phyloP scores from a whole-genome alignment of 2,329 filamentous ascomycete genomes.

The Myriosclerotinia duriaeana region DNA sequence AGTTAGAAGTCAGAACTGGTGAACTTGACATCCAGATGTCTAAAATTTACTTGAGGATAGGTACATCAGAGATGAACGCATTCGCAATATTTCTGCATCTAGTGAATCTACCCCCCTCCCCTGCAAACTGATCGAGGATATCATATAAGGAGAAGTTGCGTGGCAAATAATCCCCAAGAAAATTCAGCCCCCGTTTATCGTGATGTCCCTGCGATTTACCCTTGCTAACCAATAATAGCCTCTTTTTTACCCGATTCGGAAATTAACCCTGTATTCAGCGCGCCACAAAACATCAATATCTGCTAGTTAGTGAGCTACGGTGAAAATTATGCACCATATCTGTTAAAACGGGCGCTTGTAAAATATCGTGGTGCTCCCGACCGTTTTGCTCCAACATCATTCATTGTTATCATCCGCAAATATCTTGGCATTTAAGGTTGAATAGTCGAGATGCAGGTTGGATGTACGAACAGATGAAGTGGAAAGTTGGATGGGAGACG shows the following conservation, averaged over 20 bases:
- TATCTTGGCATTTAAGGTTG: not conserved
- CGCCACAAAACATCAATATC: not conserved
- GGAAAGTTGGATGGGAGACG: not conserved
- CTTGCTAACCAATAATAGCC: constrained; percentile 13
- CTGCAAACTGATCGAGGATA: not conserved
- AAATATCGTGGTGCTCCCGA: not conserved
- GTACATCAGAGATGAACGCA: not conserved
- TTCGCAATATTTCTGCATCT: not conserved
- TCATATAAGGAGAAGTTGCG: not conserved
- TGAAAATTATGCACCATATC: constrained; percentile 10
- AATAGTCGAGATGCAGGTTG: not conserved
- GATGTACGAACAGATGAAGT: not conserved
- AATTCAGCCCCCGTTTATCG: not conserved
- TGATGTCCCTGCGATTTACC: not conserved
- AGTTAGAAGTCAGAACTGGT: no score
- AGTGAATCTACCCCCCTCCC: not conserved
- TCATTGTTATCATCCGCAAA: not conserved
- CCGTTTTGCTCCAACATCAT: constrained; percentile 1
- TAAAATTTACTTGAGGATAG: no score
- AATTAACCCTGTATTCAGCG: constrained; percentile 21
- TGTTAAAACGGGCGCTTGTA: not conserved
- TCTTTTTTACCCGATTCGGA: constrained; percentile 21
- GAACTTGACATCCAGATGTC: no score
- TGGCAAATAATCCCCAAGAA: not conserved
- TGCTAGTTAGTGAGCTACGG: constrained; percentile 15